Conservation (phyloP, 1,284 basidiomycete genomes). For the Ustilago nuda region DNA sequence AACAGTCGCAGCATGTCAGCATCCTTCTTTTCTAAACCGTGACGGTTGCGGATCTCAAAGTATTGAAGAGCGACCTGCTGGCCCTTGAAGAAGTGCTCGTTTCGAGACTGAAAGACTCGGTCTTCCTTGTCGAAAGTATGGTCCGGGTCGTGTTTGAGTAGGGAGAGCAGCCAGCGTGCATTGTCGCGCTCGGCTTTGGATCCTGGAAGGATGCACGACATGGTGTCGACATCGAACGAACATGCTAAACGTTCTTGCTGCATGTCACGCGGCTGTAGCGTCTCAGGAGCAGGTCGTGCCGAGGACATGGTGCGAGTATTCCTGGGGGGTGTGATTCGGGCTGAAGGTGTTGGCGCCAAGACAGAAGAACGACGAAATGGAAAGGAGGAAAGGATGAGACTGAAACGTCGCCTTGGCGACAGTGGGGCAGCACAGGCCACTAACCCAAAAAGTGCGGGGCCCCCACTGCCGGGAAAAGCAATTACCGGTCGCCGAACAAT, state of each 20-base stretch:
- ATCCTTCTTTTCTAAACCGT: constrained; percentile 57
- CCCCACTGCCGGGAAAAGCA: not conserved
- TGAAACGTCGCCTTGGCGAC: not conserved
- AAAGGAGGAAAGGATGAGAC: not conserved
- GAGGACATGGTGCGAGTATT: constrained; percentile 15
- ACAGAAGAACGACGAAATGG: not conserved
- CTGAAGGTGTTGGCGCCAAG: not conserved
- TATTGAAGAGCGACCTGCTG: constrained; percentile 54
- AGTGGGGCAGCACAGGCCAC: not conserved
- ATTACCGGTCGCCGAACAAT: constrained; percentile 28
- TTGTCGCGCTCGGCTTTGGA: constrained; percentile 43
- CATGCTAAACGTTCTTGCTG: constrained; percentile 43
- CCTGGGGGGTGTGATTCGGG: not conserved
- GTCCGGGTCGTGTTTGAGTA: constrained; percentile 50
- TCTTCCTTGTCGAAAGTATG: constrained; percentile 52
- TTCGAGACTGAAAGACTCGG: constrained; percentile 55
- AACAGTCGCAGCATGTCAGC: constrained; percentile 53
- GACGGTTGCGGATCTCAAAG: constrained; percentile 55
- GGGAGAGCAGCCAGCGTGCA: constrained; percentile 50
- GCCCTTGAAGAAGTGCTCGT: constrained; percentile 52
- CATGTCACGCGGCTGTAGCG: constrained; percentile 49
- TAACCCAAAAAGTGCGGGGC: constrained; percentile 9
- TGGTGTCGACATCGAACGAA: constrained; percentile 52
- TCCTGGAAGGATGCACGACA: constrained; percentile 58
- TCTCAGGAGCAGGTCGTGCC: constrained; percentile 46